These are phyloP conservation scores for Pseudocercospora eumusae DNA, from an alignment of 2,329 filamentous ascomycete species.

Conservation along the genomic window DNA sequence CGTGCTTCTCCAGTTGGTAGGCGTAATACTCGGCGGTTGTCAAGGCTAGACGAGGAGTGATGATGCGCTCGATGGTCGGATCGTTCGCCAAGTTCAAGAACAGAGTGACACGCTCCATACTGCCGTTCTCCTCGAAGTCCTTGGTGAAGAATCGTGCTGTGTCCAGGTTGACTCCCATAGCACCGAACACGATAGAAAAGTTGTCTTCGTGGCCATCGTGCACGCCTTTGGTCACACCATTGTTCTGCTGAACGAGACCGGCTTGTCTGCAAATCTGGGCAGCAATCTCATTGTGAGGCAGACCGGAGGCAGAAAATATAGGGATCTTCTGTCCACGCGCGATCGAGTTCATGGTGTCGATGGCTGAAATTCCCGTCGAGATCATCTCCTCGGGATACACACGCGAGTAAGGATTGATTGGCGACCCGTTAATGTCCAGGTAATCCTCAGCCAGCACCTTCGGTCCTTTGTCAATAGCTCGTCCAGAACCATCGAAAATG, in stretches of 20 bases:
- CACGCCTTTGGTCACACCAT: constrained; percentile 74
- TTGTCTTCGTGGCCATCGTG: constrained; percentile 98
- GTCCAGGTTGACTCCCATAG: constrained; percentile 99
- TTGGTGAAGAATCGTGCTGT: constrained; percentile 97
- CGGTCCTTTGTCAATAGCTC: constrained; percentile 97
- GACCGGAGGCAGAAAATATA: constrained; percentile 97
- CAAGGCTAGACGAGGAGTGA: constrained; percentile 94
- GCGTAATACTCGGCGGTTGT: constrained; percentile 99
- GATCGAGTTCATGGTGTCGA: constrained; percentile 91
- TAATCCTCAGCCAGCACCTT: constrained; percentile 98
- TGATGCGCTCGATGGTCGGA: constrained; percentile 99
- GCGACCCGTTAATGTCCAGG: constrained; percentile 96
- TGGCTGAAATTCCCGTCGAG: constrained; percentile 97
- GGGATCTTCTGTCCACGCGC: constrained; percentile 99
- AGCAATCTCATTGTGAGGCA: constrained; percentile 99
- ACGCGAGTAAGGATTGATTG: constrained; percentile 97
- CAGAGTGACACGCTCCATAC: constrained; percentile 92
- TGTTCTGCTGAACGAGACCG: constrained; percentile 69
- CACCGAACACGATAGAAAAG: constrained; percentile 98
- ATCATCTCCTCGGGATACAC: constrained; percentile 99
- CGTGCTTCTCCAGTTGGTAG: constrained; percentile 99
- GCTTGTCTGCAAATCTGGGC: constrained; percentile 98
- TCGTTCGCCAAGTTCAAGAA: constrained; percentile 99
- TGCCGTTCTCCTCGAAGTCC: constrained; percentile 99
- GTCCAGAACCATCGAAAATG: constrained; percentile 96